Evolutionary conservation across 2,329 filamentous ascomycete species (phyloP), one percentile per base, ranked within the genome.

Genomic region (Penicillium sp.): DNA sequence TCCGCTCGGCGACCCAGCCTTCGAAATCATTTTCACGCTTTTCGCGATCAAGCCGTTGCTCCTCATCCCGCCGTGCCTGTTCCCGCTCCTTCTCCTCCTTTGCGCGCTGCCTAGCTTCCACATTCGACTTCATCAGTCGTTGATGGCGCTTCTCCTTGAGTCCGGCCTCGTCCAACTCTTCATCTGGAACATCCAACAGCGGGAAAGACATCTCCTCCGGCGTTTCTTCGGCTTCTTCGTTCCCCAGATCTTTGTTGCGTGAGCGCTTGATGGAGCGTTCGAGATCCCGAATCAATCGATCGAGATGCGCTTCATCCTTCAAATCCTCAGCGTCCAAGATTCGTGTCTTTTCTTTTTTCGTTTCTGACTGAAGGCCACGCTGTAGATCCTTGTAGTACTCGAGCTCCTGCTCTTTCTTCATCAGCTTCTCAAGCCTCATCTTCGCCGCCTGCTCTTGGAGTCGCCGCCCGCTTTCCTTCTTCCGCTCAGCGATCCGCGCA

Each of bases 81-180:
- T 98, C 95, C 2, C 90, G 90, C 71, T 97, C 93, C 76, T 98
- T 99, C 75, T 99, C 95, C 0, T 91, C 91, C 79, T 97, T 98
- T 41, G 95, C 93, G n/a, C 95, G 88, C 26, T 91, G 91, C 17
- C 95, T 87, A 5, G 95, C 95, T 66, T 98, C 95, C 71, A 97
- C 90, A 70, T 96, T 97, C 1, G 93, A 93, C 77, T 98, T 99
- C 80, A 97, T 88, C 1, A 99, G 84, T 35, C 91, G 88, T 75
- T 99, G 95, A 69, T 96, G 92, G 13, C 92, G 89, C 78, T 99
- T 99, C 71, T 94, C 88, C 77, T 97, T 98, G 62, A 98, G 75
- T 17, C 89, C 89, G 6, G 93, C 91, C 71, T 99, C 95, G 70
- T 98, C 94, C 0, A 99, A 86, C 71, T 98, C 86, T 61, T 97